Base-by-base conservation (phyloP, 345 rosid genomes). In the Tarenaya hassleriana region DNA sequence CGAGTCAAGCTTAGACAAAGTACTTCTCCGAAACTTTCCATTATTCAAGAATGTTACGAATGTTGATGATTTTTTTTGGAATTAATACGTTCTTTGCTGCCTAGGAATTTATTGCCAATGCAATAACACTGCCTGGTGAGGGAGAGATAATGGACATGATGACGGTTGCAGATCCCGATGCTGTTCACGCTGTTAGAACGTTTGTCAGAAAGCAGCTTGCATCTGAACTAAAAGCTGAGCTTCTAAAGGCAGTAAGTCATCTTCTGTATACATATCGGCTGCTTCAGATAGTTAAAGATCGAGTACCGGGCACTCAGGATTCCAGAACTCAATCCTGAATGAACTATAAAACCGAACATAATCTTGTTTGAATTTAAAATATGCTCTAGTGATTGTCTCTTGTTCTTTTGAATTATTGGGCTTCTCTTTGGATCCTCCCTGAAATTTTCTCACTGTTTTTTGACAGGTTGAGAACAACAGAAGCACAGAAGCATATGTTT, bases 131-230 rank as follows among this genome's bases (percentile, higher is more conserved):
- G 10, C 98, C 98, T 10, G 85, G 95, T 64, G 95, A 85, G 62
- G 95, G 95, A 43, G 99, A 92, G 77, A 82, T 92, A 52, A 94
- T 92, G 99, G 99, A 92, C 74, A 66, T 92, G 94, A 88, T 88
- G 94, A 73, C 69, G 2, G 84, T 92, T 71, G 99, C 97, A 12
- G 97, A 88, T 64, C 99, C 97, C 39, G 95, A 85, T 73, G 95
- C 95, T 44, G 99, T 92, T 47, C 94, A 88, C 66, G 83, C 94
- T 37, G 99, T 92, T 67, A 77, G 95, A 58, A 67, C 62, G 45
- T 92, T 92, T 64, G 75, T 88, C 62, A 73, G 77, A 79, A 88
- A 92, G 70, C 89, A 81, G 62, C 82, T 92, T 69, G 99, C 97
- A 29, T 71, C 80, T 60, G 94, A 85, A 70, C 77, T 88, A 61